phyloP scores from a whole-genome alignment of 2,329 filamentous ascomycete genomes.

The Clonostachys chloroleuca region DNA sequence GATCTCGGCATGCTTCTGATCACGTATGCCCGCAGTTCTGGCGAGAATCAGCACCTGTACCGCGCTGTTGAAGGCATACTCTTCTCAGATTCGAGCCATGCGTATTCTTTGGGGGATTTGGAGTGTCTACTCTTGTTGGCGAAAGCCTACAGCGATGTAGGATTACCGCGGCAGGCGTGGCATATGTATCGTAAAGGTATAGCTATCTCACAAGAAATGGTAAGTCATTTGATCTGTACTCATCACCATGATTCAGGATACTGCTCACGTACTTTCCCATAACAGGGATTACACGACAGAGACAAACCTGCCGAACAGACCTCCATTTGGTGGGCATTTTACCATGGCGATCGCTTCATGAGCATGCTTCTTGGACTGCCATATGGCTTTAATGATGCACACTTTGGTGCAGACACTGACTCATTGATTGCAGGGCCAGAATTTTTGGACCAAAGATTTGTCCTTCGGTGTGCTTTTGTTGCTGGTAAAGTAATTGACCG shows the following conservation, averaged over 20 bases:
- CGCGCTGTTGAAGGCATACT: conserved; percentile 30
- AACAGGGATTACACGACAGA: not conserved
- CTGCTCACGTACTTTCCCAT: too few relatives aligned
- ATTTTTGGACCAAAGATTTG: conserved; percentile 1
- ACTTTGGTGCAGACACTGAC: conserved; percentile 1
- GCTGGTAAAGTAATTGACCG: conserved; percentile 35
- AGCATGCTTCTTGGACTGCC: conserved; percentile 36
- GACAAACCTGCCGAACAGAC: not conserved
- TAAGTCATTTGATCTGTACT: conserved; percentile 10
- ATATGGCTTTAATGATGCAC: conserved; percentile 8
- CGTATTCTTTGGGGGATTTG: conserved; percentile 31
- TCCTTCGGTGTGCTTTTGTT: conserved; percentile 20
- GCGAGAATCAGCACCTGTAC: conserved; percentile 11
- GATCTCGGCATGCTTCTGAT: not conserved
- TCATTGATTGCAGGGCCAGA: conserved; percentile 1
- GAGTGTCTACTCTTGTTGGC: conserved; percentile 34
- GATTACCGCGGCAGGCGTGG: conserved; percentile 36
- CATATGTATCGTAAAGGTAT: conserved; percentile 30
- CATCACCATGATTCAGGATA: too few relatives aligned
- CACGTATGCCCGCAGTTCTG: not conserved
- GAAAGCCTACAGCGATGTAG: conserved; percentile 36
- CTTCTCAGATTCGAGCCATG: conserved; percentile 30
- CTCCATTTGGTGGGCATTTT: conserved; percentile 10
- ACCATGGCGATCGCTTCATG: conserved; percentile 32
- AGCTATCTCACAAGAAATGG: conserved; percentile 34